Conservation (phyloP, 768 basidiomycete genomes). For the Leccinum imitatum region DNA sequence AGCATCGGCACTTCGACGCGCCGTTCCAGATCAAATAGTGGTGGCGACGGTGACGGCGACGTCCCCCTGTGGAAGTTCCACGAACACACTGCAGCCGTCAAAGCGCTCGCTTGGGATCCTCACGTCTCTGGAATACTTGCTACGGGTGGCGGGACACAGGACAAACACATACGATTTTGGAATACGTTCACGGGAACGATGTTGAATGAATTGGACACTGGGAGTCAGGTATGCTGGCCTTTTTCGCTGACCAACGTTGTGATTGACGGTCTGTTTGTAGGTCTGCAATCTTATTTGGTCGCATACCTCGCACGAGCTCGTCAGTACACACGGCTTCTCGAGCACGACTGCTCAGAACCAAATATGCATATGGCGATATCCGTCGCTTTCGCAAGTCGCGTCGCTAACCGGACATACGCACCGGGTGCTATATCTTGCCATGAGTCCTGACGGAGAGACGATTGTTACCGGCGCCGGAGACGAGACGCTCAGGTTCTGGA, state of each 20-base stretch:
- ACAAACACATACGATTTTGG: constrained; percentile 98
- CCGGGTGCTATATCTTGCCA: constrained; percentile 94
- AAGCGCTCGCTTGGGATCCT: constrained; percentile 98
- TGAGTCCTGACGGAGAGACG: constrained; percentile 96
- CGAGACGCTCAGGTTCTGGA: constrained; percentile 97
- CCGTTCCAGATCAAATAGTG: constrained; percentile 27
- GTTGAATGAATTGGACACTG: constrained; percentile 89
- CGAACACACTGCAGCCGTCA: constrained; percentile 96
- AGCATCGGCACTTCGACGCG: constrained; percentile 23
- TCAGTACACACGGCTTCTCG: constrained; percentile 97
- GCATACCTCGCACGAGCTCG: constrained; percentile 91
- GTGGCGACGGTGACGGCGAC: constrained; percentile 41
- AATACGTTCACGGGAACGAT: constrained; percentile 85
- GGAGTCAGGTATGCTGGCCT: constrained; percentile 70
- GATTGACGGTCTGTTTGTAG: constrained; percentile 39
- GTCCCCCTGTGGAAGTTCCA: constrained; percentile 91
- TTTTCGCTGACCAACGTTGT: neutral
- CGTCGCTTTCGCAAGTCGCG: constrained; percentile 90
- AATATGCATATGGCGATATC: constrained; percentile 95
- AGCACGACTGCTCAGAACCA: constrained; percentile 94
- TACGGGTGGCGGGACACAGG: constrained; percentile 97
- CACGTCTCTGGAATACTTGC: constrained; percentile 89
- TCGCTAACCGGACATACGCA: constrained; percentile 93
- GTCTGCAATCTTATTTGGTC: constrained; percentile 99
- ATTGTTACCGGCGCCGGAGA: constrained; percentile 98